Evolutionary conservation across 495 filamentous ascomycete genomes (phyloP).

Genomic region (Recurvomyces mirabilis): DNA sequence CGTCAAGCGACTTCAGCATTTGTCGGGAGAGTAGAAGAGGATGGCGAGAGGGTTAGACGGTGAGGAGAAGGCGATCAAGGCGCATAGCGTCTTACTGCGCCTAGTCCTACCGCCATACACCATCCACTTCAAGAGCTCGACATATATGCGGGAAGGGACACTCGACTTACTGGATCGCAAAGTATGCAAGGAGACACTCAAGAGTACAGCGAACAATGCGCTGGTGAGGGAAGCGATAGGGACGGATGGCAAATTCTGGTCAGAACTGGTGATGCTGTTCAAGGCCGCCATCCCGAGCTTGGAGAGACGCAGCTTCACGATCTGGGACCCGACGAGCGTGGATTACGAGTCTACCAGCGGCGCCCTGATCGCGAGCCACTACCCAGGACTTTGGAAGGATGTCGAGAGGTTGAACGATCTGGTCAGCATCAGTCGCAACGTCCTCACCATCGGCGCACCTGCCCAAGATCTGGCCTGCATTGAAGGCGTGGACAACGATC

Average conservation of each 20-base stretch:
- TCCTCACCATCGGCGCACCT: constrained; percentile 68
- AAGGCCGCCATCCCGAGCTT: constrained; percentile 30
- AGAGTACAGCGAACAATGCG: constrained; percentile 16
- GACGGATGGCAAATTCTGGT: constrained; percentile 25
- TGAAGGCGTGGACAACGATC: constrained; percentile 64
- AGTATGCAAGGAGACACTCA: constrained; percentile 26
- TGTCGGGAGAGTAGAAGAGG: no score
- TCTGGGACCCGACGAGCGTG: constrained; percentile 25
- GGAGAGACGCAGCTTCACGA: constrained; percentile 28
- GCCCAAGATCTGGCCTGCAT: constrained; percentile 80
- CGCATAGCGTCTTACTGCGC: constrained; percentile 22
- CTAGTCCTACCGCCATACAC: constrained; percentile 28
- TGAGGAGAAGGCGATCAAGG: constrained; percentile 1
- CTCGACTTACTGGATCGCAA: constrained; percentile 28
- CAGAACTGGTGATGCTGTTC: constrained; percentile 24
- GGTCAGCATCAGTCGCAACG: constrained; percentile 72
- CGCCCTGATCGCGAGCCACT: constrained; percentile 64
- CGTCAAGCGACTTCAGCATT: no score
- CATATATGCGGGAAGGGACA: constrained; percentile 26
- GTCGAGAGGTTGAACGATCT: constrained; percentile 75
- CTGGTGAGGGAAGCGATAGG: constrained; percentile 23
- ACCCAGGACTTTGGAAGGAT: constrained; percentile 62
- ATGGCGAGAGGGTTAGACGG: background rate
- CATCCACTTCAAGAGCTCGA: constrained; percentile 27
- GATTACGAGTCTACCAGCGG: constrained; percentile 30